Conservation (phyloP, 345 rosid genomes). For the Citrus mangshanensis region DNA sequence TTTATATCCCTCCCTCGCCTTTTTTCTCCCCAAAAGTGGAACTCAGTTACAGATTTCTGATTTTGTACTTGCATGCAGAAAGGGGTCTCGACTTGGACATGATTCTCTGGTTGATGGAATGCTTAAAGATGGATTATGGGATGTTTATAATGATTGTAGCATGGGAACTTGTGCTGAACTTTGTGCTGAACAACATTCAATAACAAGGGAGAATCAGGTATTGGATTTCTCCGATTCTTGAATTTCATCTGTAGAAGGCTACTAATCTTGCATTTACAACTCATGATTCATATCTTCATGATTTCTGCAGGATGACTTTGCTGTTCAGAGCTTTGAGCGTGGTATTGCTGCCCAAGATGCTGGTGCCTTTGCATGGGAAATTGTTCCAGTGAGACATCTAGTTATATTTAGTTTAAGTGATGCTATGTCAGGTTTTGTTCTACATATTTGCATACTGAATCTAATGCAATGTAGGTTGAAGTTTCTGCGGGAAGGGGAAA, state of each 20-base stretch:
- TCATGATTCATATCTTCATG: conserved; percentile 8
- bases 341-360: conserved; percentile 90
- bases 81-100: conserved; percentile 96
- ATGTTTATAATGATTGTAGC: conserved; percentile 82
- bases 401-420: neutral
- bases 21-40: neutral
- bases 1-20: conserved; percentile 11
- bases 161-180: conserved; percentile 97
- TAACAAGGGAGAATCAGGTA: conserved; percentile 95
- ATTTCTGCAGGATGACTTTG: conserved; percentile 68
- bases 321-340: conserved; percentile 94
- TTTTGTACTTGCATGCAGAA: conserved; percentile 45
- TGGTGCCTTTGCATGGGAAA: conserved; percentile 93
- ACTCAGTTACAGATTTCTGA: conserved; percentile 18
- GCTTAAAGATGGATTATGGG: conserved; percentile 98
- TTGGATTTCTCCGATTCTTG: conserved; percentile 6
- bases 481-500: conserved; percentile 93
- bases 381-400: conserved; percentile 62
- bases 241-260: neutral
- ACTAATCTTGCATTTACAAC: neutral
- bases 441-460: neutral
- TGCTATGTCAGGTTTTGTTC: conserved; percentile 1
- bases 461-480: conserved; percentile 57
- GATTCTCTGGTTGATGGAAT: conserved; percentile 92
- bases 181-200: conserved; percentile 69